A percentile compares a stretch with the other conserved stretches of the same genome.
Evolutionary conservation across 495 filamentous ascomycete genomes (phyloP).

Genomic region (Podospora conica): DNA sequence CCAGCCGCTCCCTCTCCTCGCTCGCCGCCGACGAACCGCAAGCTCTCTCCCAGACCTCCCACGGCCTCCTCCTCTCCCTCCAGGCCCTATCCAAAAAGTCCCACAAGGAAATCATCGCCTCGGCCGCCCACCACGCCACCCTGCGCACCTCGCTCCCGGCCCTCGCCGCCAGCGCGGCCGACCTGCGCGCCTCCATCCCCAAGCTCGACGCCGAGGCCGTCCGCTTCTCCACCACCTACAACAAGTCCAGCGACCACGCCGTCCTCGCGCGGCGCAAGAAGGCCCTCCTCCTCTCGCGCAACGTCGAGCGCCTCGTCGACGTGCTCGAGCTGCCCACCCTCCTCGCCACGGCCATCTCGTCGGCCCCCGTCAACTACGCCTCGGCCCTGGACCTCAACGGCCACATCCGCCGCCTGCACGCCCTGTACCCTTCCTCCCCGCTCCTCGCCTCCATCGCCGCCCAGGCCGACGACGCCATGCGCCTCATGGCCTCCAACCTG

Average conservation of each 20-base stretch:
- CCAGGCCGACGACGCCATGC: constrained; percentile 85
- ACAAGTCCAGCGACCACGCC: constrained; percentile 60
- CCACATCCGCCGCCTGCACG: constrained; percentile 85
- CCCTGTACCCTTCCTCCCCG: constrained; percentile 71
- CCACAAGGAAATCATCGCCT: constrained; percentile 79
- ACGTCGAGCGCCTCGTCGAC: constrained; percentile 84
- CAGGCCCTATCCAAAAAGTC: constrained; percentile 88
- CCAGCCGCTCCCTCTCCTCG: constrained; percentile 69
- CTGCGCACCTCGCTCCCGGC: constrained; percentile 60
- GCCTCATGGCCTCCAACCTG: constrained; percentile 78
- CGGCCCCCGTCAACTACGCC: constrained; percentile 62
- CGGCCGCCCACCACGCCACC: constrained; percentile 67
- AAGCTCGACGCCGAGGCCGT: constrained; percentile 72
- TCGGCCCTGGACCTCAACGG: constrained; percentile 85
- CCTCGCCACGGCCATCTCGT: constrained; percentile 55
- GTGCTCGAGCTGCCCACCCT: constrained; percentile 87
- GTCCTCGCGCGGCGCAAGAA: constrained; percentile 70
- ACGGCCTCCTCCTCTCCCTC: constrained; percentile 77
- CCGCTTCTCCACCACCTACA: constrained; percentile 77
- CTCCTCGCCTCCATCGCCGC: constrained; percentile 64
- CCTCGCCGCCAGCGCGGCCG: constrained; percentile 56
- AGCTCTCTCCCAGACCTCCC: constrained; percentile 70
- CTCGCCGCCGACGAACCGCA: constrained; percentile 71
- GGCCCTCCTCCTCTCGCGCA: constrained; percentile 78
- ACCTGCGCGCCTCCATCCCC: constrained; percentile 67